phyloP scores from a whole-genome alignment of 495 filamentous ascomycete genomes.

The Hypoxylon lienhwacheense region DNA sequence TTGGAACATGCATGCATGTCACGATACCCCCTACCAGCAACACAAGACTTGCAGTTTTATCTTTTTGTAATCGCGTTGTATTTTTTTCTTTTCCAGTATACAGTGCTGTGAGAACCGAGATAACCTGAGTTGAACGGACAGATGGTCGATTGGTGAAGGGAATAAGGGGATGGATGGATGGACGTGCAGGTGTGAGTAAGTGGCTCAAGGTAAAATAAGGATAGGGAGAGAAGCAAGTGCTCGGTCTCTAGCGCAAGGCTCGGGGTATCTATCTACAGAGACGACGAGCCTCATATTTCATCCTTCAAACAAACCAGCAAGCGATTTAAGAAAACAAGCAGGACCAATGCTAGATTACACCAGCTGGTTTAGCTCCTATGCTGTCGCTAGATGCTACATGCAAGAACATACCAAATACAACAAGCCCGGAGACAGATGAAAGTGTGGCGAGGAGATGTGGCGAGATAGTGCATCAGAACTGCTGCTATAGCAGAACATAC shows the following conservation, averaged over 20 bases:
- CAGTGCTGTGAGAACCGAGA: not conserved
- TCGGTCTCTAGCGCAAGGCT: not conserved
- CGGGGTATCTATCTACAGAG: no score
- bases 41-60: not conserved
- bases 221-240: not conserved
- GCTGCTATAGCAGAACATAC: no score
- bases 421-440: not conserved
- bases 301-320: no score
- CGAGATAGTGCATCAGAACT: not conserved
- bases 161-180: not conserved
- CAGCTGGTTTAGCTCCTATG: no score
- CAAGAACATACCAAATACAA: no score
- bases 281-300: no score
- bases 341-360: no score
- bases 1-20: slow-evolving; percentile 28
- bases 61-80: slow-evolving; percentile 1
- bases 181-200: no score
- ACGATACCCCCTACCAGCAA: slow-evolving; percentile 29
- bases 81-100: not conserved
- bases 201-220: no score
- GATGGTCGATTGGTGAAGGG: not conserved
- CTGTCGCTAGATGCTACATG: no score
- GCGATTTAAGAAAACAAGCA: no score
- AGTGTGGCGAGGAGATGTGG: not conserved
- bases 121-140: not conserved